These are phyloP conservation scores for Alternaria tenuissima DNA, from an alignment of 2,329 filamentous ascomycete species.

Conservation along the genomic window DNA sequence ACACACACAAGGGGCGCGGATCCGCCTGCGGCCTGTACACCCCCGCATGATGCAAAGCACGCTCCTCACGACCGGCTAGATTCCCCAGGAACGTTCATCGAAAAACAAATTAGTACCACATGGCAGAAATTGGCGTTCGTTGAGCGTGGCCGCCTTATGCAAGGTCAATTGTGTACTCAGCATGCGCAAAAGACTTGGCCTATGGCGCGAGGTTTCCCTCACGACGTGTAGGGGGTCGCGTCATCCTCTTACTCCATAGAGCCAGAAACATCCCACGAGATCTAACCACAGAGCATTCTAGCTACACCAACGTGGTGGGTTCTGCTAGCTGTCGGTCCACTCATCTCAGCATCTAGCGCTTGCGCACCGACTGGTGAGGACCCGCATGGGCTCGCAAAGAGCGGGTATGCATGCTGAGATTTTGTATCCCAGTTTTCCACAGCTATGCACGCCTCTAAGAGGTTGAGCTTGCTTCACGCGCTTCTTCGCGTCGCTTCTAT, in stretches of 20 bases:
- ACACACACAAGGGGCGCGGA: conserved; percentile 16
- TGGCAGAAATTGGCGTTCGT: conserved; percentile 15
- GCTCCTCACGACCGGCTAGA: conserved; percentile 34
- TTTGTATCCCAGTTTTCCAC: conserved; percentile 28
- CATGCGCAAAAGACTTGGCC: conserved; percentile 12
- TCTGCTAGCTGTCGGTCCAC: conserved; percentile 28
- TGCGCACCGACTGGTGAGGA: conserved; percentile 17
- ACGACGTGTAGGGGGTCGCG: conserved; percentile 23
- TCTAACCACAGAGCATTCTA: conserved; percentile 31
- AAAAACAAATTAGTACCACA: conserved; percentile 26
- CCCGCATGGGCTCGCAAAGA: conserved; percentile 21
- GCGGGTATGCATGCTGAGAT: conserved; percentile 29
- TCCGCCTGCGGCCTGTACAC: conserved; percentile 20
- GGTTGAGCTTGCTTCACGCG: conserved; percentile 22
- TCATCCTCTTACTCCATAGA: conserved; percentile 30
- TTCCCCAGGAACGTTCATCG: conserved; percentile 18
- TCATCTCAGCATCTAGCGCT: conserved; percentile 27
- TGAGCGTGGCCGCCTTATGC: conserved; percentile 24
- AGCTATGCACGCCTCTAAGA: conserved; percentile 24
- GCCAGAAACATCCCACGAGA: conserved; percentile 30
- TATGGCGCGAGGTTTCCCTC: conserved; percentile 20
- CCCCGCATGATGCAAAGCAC: conserved; percentile 35
- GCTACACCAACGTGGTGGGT: conserved; percentile 37
- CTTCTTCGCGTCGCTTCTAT: conserved; percentile 22
- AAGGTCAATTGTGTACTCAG: conserved; percentile 15